Conservation (phyloP, 768 basidiomycete genomes). For the Mycena metata region DNA sequence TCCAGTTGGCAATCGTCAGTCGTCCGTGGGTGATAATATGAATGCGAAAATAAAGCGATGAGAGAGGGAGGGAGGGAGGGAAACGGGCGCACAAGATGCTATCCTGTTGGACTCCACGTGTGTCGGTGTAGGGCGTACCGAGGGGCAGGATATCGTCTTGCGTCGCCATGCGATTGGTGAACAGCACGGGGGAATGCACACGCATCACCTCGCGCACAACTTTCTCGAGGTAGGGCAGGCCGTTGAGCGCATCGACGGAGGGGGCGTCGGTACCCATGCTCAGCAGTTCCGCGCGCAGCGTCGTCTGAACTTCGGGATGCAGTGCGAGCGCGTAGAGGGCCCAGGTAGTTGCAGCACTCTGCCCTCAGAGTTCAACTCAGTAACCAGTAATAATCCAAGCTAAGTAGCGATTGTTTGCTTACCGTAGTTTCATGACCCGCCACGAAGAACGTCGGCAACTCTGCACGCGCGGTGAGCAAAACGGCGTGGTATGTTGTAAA, state of each 20-base stretch:
- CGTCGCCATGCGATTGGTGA: slow-evolving; percentile 47
- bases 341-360: slow-evolving; percentile 53
- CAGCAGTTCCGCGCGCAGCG: slow-evolving; percentile 60
- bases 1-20: too few relatives aligned
- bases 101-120: slow-evolving; percentile 44
- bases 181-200: slow-evolving; percentile 53
- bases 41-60: neutral
- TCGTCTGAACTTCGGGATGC: slow-evolving; percentile 54
- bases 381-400: too few relatives aligned
- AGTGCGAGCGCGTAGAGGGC: slow-evolving; percentile 57
- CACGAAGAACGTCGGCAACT: slow-evolving; percentile 50
- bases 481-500: neutral
- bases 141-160: slow-evolving; percentile 55
- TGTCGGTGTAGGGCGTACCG: too few relatives aligned
- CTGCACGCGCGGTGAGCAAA: slow-evolving; percentile 41
- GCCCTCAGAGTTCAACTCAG: neutral
- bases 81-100: slow-evolving; percentile 45
- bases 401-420: slow-evolving; percentile 30
- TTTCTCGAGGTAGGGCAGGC: slow-evolving; percentile 65
- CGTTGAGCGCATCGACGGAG: slow-evolving; percentile 63
- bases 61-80: neutral
- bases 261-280: slow-evolving; percentile 56
- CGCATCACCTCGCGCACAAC: slow-evolving; percentile 61
- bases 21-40: too few relatives aligned
- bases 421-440: slow-evolving; percentile 61